phyloP scores from a whole-genome alignment of 2,329 filamentous ascomycete species.

The Aspergillus aculeatus region DNA sequence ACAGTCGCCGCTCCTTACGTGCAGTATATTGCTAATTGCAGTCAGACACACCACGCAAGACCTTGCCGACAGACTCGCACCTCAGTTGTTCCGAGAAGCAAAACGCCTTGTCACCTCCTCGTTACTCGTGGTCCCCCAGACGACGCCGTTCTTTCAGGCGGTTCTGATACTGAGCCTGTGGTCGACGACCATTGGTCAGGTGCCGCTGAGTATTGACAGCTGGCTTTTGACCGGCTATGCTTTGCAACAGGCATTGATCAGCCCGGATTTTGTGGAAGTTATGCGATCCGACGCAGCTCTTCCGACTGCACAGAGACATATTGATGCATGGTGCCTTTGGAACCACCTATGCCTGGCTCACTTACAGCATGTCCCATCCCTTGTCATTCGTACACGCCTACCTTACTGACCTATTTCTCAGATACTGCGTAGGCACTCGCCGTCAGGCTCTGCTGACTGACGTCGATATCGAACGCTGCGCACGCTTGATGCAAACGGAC shows the following conservation, averaged over 20 bases:
- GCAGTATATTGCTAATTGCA: constrained; percentile 24
- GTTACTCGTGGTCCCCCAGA: constrained; percentile 40
- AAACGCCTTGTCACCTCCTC: constrained; percentile 23
- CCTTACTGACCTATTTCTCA: too few relatives aligned
- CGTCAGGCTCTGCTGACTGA: too few relatives aligned
- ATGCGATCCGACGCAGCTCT: too few relatives aligned
- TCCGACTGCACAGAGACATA: too few relatives aligned
- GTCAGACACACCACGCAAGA: constrained; percentile 44
- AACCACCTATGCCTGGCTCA: too few relatives aligned
- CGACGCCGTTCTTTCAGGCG: constrained; percentile 47
- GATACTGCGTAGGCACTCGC: too few relatives aligned
- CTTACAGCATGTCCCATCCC: too few relatives aligned
- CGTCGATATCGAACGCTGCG: too few relatives aligned
- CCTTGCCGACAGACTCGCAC: constrained; percentile 37
- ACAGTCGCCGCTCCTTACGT: constrained; percentile 12
- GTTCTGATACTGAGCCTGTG: constrained; percentile 25
- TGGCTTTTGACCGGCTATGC: constrained; percentile 48
- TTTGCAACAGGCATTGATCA: constrained; percentile 35
- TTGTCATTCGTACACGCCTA: too few relatives aligned
- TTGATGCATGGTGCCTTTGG: too few relatives aligned
- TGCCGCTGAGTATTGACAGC: constrained; percentile 46
- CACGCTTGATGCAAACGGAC: constrained; percentile 34
- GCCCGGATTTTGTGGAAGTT: too few relatives aligned
- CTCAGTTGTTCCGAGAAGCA: constrained; percentile 40
- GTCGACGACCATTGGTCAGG: constrained; percentile 48